These are phyloP conservation scores for Parasitella parasitica DNA, from an alignment of 371 early-diverging fungal genomes.

Conservation along the genomic window DNA sequence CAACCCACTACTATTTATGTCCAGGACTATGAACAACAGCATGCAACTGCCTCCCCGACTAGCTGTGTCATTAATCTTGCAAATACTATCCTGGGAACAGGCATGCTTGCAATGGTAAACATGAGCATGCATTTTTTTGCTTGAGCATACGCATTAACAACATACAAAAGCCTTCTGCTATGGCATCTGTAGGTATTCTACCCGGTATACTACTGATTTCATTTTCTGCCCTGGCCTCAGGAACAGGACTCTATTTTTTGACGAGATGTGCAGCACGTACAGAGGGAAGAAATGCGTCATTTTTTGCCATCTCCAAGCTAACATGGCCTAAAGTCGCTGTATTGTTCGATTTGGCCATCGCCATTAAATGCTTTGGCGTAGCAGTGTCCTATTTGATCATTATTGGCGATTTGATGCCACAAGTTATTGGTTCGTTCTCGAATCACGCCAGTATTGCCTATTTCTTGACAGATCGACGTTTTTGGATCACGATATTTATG, in stretches of 20 bases:
- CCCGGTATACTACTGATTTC: slow-evolving; percentile 80
- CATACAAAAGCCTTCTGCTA: slow-evolving; percentile 69
- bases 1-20: slow-evolving; percentile 5
- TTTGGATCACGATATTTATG: slow-evolving; percentile 89
- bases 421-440: slow-evolving; percentile 22
- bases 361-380: slow-evolving; percentile 99
- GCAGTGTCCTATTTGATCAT: slow-evolving; percentile 97
- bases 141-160: background rate
- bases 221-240: slow-evolving; percentile 75
- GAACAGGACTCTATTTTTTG: slow-evolving; percentile 84
- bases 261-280: slow-evolving; percentile 72
- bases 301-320: slow-evolving; percentile 85
- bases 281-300: slow-evolving; percentile 79
- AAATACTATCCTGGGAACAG: slow-evolving; percentile 94
- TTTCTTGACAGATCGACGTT: slow-evolving; percentile 58
- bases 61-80: slow-evolving; percentile 73
- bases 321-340: slow-evolving; percentile 93
- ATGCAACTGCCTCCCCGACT: slow-evolving; percentile 34
- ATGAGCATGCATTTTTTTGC: no score
- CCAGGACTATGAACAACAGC: slow-evolving; percentile 20
- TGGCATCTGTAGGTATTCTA: slow-evolving; percentile 83
- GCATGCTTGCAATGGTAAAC: slow-evolving; percentile 94
- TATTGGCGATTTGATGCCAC: slow-evolving; percentile 92
- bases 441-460: slow-evolving; percentile 3
- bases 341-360: slow-evolving; percentile 96